These are phyloP conservation scores for Prinsepia uniflora DNA, from an alignment of 306 rosid species.

Conservation along the genomic window DNA sequence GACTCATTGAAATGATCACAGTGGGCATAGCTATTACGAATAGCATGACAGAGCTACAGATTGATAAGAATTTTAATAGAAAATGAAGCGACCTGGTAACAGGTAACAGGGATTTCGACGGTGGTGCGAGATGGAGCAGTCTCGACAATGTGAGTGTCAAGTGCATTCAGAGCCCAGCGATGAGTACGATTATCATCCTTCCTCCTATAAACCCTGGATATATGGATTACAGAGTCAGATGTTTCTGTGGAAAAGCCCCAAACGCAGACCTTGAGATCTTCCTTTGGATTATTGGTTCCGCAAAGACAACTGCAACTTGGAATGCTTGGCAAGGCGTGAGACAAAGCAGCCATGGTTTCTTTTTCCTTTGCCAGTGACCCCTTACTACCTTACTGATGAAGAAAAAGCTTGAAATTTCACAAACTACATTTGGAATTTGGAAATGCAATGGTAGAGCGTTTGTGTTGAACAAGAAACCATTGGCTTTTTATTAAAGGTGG, in stretches of 20 bases:
- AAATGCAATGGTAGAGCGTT: neutral
- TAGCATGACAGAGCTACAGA: conserved; percentile 3
- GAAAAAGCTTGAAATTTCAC: neutral
- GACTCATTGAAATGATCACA: too few species aligned
- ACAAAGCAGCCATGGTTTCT: conserved; percentile 57
- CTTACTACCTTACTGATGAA: neutral
- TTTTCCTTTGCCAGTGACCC: neutral
- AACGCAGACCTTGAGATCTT: conserved; percentile 25
- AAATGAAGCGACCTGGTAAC: conserved; percentile 61
- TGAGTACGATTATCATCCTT: conserved; percentile 27
- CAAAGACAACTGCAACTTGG: conserved; percentile 38
- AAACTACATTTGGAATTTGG: neutral
- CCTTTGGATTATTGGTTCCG: conserved; percentile 27
- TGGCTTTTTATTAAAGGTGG: neutral
- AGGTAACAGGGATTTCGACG: conserved; percentile 74
- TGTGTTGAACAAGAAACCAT: conserved; percentile 2
- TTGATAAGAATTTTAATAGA: too few species aligned
- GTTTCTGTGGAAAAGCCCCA: conserved; percentile 29
- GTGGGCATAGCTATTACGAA: neutral
- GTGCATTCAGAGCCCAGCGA: conserved; percentile 53
- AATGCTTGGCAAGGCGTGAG: conserved; percentile 41
- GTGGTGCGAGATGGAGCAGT: conserved; percentile 29
- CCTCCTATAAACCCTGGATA: conserved; percentile 36
- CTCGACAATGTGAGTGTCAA: conserved; percentile 48
- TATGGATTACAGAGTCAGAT: conserved; percentile 23